A percentile compares a stretch with the other conserved stretches of the same genome.
Conservation (phyloP, 805 yeast species). For the Teunomyces stri region DNA sequence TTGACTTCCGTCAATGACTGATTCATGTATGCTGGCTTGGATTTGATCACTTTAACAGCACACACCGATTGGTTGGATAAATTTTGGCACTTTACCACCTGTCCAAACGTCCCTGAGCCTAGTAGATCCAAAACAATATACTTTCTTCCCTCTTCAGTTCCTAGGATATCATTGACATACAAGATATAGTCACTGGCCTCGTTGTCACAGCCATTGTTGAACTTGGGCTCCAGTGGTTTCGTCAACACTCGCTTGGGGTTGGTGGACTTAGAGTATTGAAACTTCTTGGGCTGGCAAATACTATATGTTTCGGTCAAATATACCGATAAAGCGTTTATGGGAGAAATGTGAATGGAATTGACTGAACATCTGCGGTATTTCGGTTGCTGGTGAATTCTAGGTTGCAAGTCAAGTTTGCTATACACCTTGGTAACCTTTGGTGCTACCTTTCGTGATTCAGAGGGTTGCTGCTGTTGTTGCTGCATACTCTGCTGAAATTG, state of each 20-base stretch:
- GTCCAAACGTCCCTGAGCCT: conserved; percentile 98
- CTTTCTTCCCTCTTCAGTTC: conserved; percentile 78
- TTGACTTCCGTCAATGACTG: conserved; percentile 91
- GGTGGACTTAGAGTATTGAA: conserved; percentile 75
- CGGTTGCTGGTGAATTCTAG: conserved; percentile 59
- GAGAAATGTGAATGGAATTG: conserved; percentile 66
- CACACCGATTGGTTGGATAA: conserved; percentile 78
- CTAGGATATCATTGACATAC: conserved; percentile 91
- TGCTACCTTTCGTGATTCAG: conserved; percentile 22
- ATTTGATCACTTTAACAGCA: conserved; percentile 92
- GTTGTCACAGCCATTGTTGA: conserved; percentile 84
- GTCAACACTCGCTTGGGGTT: conserved; percentile 93
- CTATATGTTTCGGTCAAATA: conserved; percentile 77
- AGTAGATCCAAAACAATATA: conserved; percentile 85
- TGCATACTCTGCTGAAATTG: conserved; percentile 30
- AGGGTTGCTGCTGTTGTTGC: conserved; percentile 15
- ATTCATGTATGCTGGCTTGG: conserved; percentile 85
- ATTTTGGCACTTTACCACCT: conserved; percentile 91
- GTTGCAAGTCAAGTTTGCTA: conserved; percentile 54
- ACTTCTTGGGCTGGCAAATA: conserved; percentile 74
- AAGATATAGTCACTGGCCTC: conserved; percentile 86
- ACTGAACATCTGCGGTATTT: conserved; percentile 69
- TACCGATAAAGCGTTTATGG: conserved; percentile 75
- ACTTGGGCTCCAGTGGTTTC: conserved; percentile 81
- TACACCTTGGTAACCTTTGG: conserved; percentile 50